Percentiles rank a stretch among this genome's conserved stretches.
phyloP scores from a whole-genome alignment of 2,329 filamentous ascomycete genomes.

The Pseudogymnoascus pannorum region DNA sequence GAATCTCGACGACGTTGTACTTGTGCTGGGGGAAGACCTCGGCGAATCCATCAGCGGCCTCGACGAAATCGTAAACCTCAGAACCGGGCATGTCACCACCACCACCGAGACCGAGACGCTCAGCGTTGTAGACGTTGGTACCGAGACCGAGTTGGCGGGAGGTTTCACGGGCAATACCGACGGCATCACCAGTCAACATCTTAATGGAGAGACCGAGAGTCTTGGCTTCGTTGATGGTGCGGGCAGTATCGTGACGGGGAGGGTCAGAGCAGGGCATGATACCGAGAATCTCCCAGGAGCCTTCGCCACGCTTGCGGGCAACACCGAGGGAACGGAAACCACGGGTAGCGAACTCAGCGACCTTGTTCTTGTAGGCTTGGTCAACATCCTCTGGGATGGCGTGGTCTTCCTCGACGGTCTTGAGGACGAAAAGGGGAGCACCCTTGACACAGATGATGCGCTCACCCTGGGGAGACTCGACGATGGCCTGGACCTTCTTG shows the following conservation, averaged over 20 bases:
- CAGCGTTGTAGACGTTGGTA: slow-evolving; percentile 75
- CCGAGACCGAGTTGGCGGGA: slow-evolving; percentile 75
- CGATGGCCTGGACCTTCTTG: slow-evolving; percentile 68
- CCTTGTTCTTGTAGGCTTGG: slow-evolving; percentile 63
- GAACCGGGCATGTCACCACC: slow-evolving; percentile 73
- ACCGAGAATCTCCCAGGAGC: slow-evolving; percentile 65
- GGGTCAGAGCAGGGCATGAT: slow-evolving; percentile 77
- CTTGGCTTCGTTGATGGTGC: slow-evolving; percentile 70
- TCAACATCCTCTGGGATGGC: slow-evolving; percentile 59
- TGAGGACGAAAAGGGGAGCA: slow-evolving; percentile 75
- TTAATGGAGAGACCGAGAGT: slow-evolving; percentile 70
- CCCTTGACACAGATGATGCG: slow-evolving; percentile 69
- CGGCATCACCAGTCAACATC: slow-evolving; percentile 76
- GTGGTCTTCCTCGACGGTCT: slow-evolving; percentile 74
- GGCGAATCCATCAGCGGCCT: slow-evolving; percentile 89
- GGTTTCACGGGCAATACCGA: slow-evolving; percentile 73
- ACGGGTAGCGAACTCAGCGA: slow-evolving; percentile 67
- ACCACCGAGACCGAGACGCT: slow-evolving; percentile 69
- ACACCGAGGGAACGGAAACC: slow-evolving; percentile 77
- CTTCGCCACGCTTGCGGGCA: slow-evolving; percentile 69
- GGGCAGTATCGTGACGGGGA: slow-evolving; percentile 69
- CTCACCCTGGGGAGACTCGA: slow-evolving; percentile 70
- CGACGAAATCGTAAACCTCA: slow-evolving; percentile 76
- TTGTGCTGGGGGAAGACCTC: slow-evolving; percentile 95
- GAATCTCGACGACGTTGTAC: slow-evolving; percentile 88